These are phyloP conservation scores for Cucurbita maxima DNA, from an alignment of 306 rosid genomes.

Conservation along the genomic window DNA sequence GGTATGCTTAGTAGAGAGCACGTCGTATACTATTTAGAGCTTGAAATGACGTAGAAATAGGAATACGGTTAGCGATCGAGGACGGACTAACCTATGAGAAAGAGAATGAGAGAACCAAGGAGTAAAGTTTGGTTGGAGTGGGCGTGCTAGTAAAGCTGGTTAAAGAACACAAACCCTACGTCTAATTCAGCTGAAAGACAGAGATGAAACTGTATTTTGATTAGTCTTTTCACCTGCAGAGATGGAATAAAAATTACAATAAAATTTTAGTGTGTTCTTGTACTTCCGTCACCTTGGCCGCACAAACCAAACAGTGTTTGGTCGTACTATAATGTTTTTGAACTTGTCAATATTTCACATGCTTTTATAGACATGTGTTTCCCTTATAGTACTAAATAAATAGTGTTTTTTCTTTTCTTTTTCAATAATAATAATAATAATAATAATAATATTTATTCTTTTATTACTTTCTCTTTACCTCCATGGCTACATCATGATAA, in stretches of 20 bases:
- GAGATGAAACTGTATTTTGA: not conserved
- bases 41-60: no score
- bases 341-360: slow-evolving; percentile 3
- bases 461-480: slow-evolving; percentile 3
- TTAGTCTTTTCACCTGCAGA: slow-evolving; percentile 11
- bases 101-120: no score
- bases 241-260: slow-evolving; percentile 2
- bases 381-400: not conserved
- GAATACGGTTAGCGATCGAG: no score
- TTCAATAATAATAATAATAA: no score
- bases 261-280: not conserved
- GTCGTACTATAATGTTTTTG: slow-evolving; percentile 1
- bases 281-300: not conserved
- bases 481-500: not conserved
- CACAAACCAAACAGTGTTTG: slow-evolving; percentile 4
- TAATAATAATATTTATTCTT: not conserved
- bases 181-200: not conserved
- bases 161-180: not conserved
- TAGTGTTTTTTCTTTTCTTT: not conserved
- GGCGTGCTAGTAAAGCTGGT: slow-evolving; percentile 7
- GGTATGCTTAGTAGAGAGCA: no score
- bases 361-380: slow-evolving; percentile 7
- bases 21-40: no score
- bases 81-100: no score
- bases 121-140: not conserved